Evolutionary conservation across 1,284 basidiomycete genomes (phyloP), one percentile per base, ranked within the genome.

Genomic region (Ganoderma sinense): DNA sequence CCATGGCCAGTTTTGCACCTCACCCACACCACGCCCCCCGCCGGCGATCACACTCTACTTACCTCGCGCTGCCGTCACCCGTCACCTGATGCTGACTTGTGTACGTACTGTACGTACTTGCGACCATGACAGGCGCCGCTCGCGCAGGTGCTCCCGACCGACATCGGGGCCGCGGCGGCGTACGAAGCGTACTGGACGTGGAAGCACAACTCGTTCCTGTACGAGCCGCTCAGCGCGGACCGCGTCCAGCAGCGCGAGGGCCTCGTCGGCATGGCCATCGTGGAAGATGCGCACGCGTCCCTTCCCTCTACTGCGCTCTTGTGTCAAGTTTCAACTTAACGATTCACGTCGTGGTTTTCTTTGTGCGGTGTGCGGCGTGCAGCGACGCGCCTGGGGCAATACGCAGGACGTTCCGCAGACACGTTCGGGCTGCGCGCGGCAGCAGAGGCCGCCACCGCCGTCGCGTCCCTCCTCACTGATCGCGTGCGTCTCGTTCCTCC

Each of bases 171-270:
- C 73, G 90, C 90, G 3, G 89, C 90, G n/a, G 90, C 89, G 0
- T 92, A 91, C 75, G 89, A 91, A 75, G 88, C 88, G 0, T 89
- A 89, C 78, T 84, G 89, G n/a, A 84, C 83, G 58, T 91, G 89
- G 88, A 87, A 87, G 59, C 71, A 77, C 68, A 84, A 87, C 72
- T 86, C 88, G 67, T 83, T 80, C 58, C 82, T 90, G 48, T 86
- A 88, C 71, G 86, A 87, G 68, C 87, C 87, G 29, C 75, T 89
- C 14, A 84, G 84, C 67, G 86, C 84, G 4, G 86, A 90, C 68
- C 77, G 80, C 61, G 87, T 87, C 70, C 80, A 87, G 45, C 88
- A 90, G 75, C 80, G 88, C 69, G 89, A 91, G 79, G 88, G 83
- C 20, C 80, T 91, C 20, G 85, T 89, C 61, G 90, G 87, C 2